These are phyloP conservation scores for Macrolepiota fuliginosa DNA, from an alignment of 768 basidiomycete species.

Conservation along the genomic window DNA sequence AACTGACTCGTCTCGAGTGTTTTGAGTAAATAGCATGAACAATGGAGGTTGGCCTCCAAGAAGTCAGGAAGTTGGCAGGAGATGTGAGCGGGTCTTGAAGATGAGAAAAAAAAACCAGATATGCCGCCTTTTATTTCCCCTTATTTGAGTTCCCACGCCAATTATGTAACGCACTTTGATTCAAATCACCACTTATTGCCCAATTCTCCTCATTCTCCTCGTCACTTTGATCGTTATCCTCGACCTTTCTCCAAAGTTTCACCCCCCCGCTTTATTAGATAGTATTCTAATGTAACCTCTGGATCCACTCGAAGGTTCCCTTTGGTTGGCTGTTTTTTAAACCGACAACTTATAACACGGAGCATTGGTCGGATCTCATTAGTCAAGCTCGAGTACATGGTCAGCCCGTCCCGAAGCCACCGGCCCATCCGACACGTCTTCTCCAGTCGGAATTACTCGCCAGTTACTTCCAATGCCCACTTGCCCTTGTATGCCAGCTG, in stretches of 20 bases:
- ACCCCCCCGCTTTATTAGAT: not conserved
- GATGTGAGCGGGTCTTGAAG: constrained; percentile 11
- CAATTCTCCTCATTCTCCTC: not conserved
- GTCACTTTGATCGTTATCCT: not conserved
- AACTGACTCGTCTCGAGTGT: constrained; percentile 85
- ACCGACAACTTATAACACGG: too few relatives aligned
- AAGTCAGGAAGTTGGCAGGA: constrained; percentile 14
- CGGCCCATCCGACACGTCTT: not conserved
- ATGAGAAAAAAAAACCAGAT: constrained; percentile 13
- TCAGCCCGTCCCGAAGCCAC: not conserved
- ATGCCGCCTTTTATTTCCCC: constrained; percentile 15
- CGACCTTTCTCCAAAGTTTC: not conserved
- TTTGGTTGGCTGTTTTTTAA: not conserved
- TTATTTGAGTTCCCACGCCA: constrained; percentile 9
- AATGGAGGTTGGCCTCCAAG: constrained; percentile 24
- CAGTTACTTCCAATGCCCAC: not conserved
- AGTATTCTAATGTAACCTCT: not conserved
- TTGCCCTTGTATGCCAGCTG: not conserved
- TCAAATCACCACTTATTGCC: not conserved
- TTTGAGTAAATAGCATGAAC: constrained; percentile 83
- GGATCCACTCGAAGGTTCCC: not conserved
- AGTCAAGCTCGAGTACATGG: not conserved
- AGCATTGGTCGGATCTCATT: constrained; percentile 4
- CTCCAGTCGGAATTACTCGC: not conserved
- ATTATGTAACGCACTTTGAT: not conserved